Evolutionary conservation across 2,329 filamentous ascomycete species (phyloP).

Genomic region (Dactylellina cionopaga): DNA sequence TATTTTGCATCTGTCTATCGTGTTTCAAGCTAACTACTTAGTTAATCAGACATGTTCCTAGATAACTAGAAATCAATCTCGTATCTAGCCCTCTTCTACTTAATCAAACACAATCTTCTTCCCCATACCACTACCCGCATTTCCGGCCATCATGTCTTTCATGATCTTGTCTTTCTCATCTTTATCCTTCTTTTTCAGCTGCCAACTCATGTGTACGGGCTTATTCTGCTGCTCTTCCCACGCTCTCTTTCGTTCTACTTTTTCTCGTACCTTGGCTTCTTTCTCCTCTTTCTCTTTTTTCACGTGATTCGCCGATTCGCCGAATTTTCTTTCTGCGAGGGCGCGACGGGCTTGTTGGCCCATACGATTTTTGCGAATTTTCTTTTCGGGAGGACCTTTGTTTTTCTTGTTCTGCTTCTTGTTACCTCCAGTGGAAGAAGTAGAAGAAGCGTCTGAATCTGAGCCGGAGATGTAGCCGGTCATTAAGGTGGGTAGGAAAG

Average conservation of each 20-base stretch:
- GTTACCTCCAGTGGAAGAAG: slow-evolving; percentile 62
- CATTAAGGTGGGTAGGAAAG: slow-evolving; percentile 79
- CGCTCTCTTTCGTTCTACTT: slow-evolving; percentile 64
- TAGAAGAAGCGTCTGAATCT: slow-evolving; percentile 70
- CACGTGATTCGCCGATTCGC: slow-evolving; percentile 74
- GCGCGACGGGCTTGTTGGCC: slow-evolving; percentile 81
- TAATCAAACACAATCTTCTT: slow-evolving; percentile 57
- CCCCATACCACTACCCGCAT: slow-evolving; percentile 46
- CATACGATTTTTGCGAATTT: slow-evolving; percentile 74
- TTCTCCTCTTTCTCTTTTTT: slow-evolving; percentile 60
- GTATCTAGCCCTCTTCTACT: background rate
- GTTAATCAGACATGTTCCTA: too few species aligned
- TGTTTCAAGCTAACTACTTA: too few species aligned
- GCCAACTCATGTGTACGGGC: slow-evolving; percentile 72
- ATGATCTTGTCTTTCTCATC: slow-evolving; percentile 66
- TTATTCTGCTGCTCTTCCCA: slow-evolving; percentile 66
- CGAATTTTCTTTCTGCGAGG: slow-evolving; percentile 84
- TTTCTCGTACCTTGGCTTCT: slow-evolving; percentile 60
- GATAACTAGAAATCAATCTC: too few species aligned
- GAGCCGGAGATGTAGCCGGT: slow-evolving; percentile 82
- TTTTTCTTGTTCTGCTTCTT: slow-evolving; percentile 56
- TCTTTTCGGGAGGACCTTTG: slow-evolving; percentile 54
- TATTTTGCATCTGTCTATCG: too few species aligned
- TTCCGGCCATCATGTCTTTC: slow-evolving; percentile 63
- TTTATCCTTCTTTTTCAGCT: slow-evolving; percentile 69